Evolutionary conservation across 2,329 filamentous ascomycete genomes (phyloP).

Genomic region (Calonectria crousiana): DNA sequence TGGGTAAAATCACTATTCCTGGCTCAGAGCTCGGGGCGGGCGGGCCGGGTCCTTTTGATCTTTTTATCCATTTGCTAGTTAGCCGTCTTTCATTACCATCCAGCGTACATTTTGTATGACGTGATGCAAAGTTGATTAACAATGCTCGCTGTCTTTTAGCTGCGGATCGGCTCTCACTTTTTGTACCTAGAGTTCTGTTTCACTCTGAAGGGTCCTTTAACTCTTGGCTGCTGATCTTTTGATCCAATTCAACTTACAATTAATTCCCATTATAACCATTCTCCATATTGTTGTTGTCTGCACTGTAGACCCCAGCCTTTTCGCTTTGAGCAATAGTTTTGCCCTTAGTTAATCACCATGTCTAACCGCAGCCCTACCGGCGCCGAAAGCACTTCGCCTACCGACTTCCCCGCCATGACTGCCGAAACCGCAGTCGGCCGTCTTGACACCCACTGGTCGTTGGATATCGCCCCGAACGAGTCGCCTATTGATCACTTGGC

Average conservation of each 20-base stretch:
- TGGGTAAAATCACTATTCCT: not conserved
- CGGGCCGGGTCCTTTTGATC: not conserved
- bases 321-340: not conserved
- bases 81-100: not conserved
- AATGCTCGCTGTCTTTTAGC: not conserved
- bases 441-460: not conserved
- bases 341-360: not conserved
- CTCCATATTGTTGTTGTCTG: not conserved
- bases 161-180: not conserved
- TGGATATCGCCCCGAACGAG: not conserved
- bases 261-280: not conserved
- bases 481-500: not conserved
- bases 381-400: not conserved
- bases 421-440: not conserved
- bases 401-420: not conserved
- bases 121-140: not conserved
- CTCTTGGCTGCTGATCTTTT: not conserved
- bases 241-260: not conserved
- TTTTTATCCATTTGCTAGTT: not conserved
- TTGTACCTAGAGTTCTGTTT: not conserved
- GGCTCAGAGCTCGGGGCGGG: not conserved
- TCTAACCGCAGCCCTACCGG: not conserved
- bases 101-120: not conserved
- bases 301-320: not conserved
- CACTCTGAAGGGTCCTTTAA: not conserved